phyloP scores from a whole-genome alignment of 805 yeast species.

The Metschnikowia sp. region DNA sequence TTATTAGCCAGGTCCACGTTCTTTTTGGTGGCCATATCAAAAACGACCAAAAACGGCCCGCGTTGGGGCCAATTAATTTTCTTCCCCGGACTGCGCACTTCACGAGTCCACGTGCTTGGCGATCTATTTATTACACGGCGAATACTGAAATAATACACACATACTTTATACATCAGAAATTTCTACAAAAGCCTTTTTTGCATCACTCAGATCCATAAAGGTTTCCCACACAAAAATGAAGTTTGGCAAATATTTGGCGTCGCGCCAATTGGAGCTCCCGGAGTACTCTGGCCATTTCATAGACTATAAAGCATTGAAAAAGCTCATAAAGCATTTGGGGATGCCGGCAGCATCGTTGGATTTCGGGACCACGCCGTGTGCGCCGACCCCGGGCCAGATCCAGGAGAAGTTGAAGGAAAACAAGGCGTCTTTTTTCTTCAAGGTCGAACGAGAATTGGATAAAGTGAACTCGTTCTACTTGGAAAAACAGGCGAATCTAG shows the following conservation, averaged over 20 bases:
- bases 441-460: conserved; percentile 90
- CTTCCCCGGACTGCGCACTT: conserved; percentile 10
- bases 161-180: too few relatives aligned
- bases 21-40: too few relatives aligned
- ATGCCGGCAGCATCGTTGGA: conserved; percentile 30
- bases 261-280: conserved; percentile 90
- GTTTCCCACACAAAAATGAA: conserved; percentile 47
- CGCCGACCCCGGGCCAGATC: conserved; percentile 30
- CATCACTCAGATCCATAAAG: not conserved
- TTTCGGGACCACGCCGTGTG: conserved; percentile 15
- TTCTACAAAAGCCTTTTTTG: too few relatives aligned
- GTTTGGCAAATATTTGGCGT: conserved; percentile 93
- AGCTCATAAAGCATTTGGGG: conserved; percentile 81
- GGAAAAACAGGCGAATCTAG: conserved; percentile 86
- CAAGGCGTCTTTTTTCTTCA: conserved; percentile 85
- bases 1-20: too few relatives aligned
- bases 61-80: not conserved
- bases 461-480: conserved; percentile 91
- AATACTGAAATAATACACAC: too few relatives aligned
- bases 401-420: conserved; percentile 69
- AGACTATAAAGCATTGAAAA: conserved; percentile 90
- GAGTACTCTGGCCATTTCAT: conserved; percentile 93
- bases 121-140: too few relatives aligned
- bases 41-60: too few relatives aligned
- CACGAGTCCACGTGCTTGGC: too few relatives aligned